Conservation (phyloP, 371 early-diverging fungal genomes). For the Mortierella sp. region DNA sequence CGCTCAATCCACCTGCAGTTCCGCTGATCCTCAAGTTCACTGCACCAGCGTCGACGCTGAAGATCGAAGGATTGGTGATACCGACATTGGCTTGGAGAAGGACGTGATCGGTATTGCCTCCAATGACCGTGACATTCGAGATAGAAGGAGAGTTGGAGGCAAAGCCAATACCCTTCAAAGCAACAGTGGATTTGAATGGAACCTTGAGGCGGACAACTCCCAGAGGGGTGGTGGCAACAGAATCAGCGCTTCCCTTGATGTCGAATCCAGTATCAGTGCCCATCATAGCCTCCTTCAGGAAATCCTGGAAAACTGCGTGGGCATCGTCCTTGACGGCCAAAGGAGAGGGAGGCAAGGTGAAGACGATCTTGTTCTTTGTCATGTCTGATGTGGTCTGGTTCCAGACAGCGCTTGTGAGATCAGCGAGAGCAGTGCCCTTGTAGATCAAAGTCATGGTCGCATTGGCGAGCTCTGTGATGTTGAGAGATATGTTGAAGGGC, state of each 20-base stretch:
- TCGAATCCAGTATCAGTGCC: slow-evolving; percentile 57
- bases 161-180: slow-evolving; percentile 63
- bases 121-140: slow-evolving; percentile 60
- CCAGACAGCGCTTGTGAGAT: slow-evolving; percentile 55
- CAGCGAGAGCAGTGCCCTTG: slow-evolving; percentile 59
- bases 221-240: slow-evolving; percentile 59
- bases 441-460: slow-evolving; percentile 64
- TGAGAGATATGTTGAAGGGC: slow-evolving; percentile 68
- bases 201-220: slow-evolving; percentile 61
- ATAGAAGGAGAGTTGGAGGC: slow-evolving; percentile 57
- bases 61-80: slow-evolving; percentile 65
- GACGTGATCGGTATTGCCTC: slow-evolving; percentile 56
- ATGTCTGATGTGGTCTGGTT: slow-evolving; percentile 60
- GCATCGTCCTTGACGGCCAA: slow-evolving; percentile 56
- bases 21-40: slow-evolving; percentile 59
- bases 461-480: slow-evolving; percentile 62
- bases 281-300: slow-evolving; percentile 56
- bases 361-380: slow-evolving; percentile 51
- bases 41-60: slow-evolving; percentile 61
- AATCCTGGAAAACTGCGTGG: slow-evolving; percentile 58
- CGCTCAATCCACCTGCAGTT: slow-evolving; percentile 54
- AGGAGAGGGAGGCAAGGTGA: slow-evolving; percentile 46
- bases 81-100: slow-evolving; percentile 57
- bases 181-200: slow-evolving; percentile 58
- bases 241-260: slow-evolving; percentile 59